Conservation (phyloP, 2,329 filamentous ascomycete genomes). For the Diplodia seriata region DNA sequence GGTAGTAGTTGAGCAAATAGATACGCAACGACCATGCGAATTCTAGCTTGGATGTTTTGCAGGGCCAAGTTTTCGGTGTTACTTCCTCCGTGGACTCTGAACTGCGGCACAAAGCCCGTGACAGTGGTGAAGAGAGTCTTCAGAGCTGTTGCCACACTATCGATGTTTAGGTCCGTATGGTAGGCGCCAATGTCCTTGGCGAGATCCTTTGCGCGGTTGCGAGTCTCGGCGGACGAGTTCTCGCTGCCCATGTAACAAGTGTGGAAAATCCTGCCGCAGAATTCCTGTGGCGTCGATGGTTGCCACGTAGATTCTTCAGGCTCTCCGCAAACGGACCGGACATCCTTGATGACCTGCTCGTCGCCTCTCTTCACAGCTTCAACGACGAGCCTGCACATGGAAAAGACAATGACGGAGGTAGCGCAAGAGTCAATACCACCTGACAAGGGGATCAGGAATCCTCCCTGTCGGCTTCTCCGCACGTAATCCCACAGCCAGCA, state of each 20-base stretch:
- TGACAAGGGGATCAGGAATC: constrained; percentile 64
- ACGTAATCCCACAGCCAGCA: constrained; percentile 73
- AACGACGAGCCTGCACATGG: constrained; percentile 65
- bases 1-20: constrained; percentile 69
- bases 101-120: constrained; percentile 66
- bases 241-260: constrained; percentile 73
- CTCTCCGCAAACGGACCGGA: constrained; percentile 60
- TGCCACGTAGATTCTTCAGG: constrained; percentile 56
- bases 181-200: constrained; percentile 70
- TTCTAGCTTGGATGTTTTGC: constrained; percentile 72
- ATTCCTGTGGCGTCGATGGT: constrained; percentile 65
- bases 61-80: constrained; percentile 68
- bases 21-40: constrained; percentile 71
- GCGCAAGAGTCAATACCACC: constrained; percentile 69
- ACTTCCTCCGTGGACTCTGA: constrained; percentile 69
- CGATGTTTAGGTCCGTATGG: constrained; percentile 77
- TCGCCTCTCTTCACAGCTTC: constrained; percentile 59
- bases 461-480: constrained; percentile 58
- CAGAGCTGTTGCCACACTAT: constrained; percentile 67
- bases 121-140: constrained; percentile 65
- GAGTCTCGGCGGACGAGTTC: constrained; percentile 70
- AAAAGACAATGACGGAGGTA: constrained; percentile 58
- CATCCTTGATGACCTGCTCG: constrained; percentile 62
- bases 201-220: constrained; percentile 69
- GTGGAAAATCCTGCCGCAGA: constrained; percentile 65